A percentile compares a stretch with the other conserved stretches of the same genome.
Evolutionary conservation across 2,329 filamentous ascomycete genomes (phyloP).

Genomic region (Grosmannia serpens): DNA sequence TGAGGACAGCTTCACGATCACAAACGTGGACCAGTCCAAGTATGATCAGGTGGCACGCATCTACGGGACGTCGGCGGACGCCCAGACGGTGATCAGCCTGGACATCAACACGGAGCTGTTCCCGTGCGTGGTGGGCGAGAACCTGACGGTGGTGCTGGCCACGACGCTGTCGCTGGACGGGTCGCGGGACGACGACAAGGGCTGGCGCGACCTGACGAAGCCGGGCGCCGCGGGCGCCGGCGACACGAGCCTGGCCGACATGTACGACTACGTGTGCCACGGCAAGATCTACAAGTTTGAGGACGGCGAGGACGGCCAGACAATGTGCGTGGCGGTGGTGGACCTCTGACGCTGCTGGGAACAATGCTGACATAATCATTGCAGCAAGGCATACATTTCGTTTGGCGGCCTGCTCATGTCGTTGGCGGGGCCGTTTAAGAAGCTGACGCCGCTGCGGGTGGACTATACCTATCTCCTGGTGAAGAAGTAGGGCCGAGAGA

Average conservation of each 20-base stretch:
- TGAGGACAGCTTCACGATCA: constrained; percentile 83
- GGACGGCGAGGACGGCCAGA: constrained; percentile 66
- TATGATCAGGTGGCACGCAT: constrained; percentile 93
- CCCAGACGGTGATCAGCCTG: constrained; percentile 64
- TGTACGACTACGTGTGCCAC: constrained; percentile 80
- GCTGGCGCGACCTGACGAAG: constrained; percentile 68
- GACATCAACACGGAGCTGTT: constrained; percentile 95
- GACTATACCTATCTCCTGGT: constrained; percentile 89
- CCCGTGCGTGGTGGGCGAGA: constrained; percentile 62
- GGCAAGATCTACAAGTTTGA: constrained; percentile 86
- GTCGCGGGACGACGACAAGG: constrained; percentile 60
- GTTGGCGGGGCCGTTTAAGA: constrained; percentile 89
- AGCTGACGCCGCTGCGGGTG: constrained; percentile 80
- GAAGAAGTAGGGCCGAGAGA: constrained; percentile 60
- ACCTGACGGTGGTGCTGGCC: constrained; percentile 69
- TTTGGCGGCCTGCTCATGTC: constrained; percentile 88
- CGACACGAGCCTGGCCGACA: constrained; percentile 57
- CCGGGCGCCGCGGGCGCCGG: constrained; percentile 22
- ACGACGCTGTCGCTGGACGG: constrained; percentile 82
- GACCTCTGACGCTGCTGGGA: not conserved
- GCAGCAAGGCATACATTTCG: constrained; percentile 83
- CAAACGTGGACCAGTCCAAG: constrained; percentile 67
- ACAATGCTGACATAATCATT: constrained; percentile 1
- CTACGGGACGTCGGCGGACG: constrained; percentile 63
- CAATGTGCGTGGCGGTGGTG: constrained; percentile 56